These are phyloP conservation scores for Gossypium arboreum DNA, from an alignment of 345 rosid genomes.

Conservation along the genomic window DNA sequence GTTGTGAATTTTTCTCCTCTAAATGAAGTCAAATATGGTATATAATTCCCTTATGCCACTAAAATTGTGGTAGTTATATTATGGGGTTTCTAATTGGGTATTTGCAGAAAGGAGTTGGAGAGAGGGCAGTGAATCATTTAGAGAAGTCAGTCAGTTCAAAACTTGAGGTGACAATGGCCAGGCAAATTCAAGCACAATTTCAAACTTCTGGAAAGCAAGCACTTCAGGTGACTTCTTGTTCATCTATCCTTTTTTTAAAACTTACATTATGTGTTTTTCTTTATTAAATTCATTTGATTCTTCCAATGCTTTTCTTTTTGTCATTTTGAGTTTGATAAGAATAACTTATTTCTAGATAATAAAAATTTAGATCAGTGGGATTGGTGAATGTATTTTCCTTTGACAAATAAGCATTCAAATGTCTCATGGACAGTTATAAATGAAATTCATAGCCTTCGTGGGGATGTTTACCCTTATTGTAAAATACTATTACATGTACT, in stretches of 20 bases:
- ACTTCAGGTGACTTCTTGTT: constrained; percentile 49
- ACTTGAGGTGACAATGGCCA: constrained; percentile 54
- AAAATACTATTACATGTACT: not conserved
- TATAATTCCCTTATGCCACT: not conserved
- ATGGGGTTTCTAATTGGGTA: constrained; percentile 14
- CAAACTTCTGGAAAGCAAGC: constrained; percentile 76
- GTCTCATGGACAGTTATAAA: not conserved
- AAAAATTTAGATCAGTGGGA: not conserved
- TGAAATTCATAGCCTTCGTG: not conserved
- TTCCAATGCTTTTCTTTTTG: not conserved
- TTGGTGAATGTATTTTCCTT: not conserved
- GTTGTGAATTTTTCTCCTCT: constrained; percentile 8
- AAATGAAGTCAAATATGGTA: not conserved
- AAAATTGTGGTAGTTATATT: not conserved
- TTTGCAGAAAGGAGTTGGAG: constrained; percentile 71
- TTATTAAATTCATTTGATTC: not conserved
- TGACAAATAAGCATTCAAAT: not conserved
- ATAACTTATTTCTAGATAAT: not conserved
- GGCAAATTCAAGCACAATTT: constrained; percentile 76
- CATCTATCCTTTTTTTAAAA: not conserved
- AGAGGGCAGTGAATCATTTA: constrained; percentile 56
- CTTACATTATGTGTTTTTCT: not conserved
- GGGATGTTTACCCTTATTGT: not conserved
- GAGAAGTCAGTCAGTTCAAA: constrained; percentile 62
- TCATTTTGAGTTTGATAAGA: not conserved